Conservation (phyloP, 177 flowering plant genomes). For the Vitis hybrid region DNA sequence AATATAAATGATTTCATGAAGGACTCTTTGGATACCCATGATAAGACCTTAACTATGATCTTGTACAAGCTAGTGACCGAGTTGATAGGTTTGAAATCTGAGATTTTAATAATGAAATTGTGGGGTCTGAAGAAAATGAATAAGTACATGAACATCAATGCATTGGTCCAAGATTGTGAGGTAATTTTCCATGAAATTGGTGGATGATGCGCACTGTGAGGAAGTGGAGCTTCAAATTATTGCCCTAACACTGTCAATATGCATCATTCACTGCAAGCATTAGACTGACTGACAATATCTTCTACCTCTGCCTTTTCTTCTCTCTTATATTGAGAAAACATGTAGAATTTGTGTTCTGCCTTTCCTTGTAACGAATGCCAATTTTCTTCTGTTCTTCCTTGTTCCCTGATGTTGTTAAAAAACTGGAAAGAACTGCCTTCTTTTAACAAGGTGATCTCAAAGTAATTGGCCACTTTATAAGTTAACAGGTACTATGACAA, state of each 20-base stretch:
- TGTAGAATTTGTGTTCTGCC: not conserved
- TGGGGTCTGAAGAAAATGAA: no score
- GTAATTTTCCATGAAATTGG: no score
- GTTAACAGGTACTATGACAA: constrained; percentile 90
- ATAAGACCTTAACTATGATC: no score
- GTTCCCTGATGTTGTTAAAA: not conserved
- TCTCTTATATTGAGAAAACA: not conserved
- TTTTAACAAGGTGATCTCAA: not conserved
- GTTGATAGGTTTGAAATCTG: no score
- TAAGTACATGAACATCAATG: no score
- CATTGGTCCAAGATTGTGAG: no score
- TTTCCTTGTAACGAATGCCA: not conserved
- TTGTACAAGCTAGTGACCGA: no score
- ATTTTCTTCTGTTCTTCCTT: not conserved
- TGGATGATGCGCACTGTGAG: not conserved
- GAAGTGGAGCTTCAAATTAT: not conserved
- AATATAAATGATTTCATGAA: no score
- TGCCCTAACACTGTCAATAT: not conserved
- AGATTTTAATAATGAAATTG: no score
- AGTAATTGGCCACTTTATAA: constrained; percentile 17
- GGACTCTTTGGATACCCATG: no score
- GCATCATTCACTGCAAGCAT: not conserved
- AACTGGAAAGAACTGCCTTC: not conserved
- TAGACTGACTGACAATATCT: not conserved
- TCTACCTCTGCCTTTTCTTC: not conserved